Conservation (phyloP, 1,284 basidiomycete genomes). For the Gymnopus androsaceus region DNA sequence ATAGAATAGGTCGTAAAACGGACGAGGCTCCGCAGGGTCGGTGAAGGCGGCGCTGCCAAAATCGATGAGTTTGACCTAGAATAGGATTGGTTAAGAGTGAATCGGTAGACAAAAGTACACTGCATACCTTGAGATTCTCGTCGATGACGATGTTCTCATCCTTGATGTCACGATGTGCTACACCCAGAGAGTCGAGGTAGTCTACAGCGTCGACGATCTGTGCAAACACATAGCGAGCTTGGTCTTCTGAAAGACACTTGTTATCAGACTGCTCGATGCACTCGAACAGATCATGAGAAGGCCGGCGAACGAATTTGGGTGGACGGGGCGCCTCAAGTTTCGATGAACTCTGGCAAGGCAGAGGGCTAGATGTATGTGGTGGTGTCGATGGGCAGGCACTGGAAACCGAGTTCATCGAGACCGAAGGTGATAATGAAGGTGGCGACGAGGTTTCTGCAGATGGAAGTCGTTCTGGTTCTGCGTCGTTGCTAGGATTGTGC, state of each 20-base stretch:
- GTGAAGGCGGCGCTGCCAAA: conserved; percentile 87
- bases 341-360: neutral
- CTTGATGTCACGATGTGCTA: conserved; percentile 91
- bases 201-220: conserved; percentile 87
- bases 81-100: neutral
- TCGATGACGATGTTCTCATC: conserved; percentile 93
- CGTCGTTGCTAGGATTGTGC: conserved; percentile 40
- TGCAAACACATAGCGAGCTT: conserved; percentile 80
- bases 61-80: conserved; percentile 88
- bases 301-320: conserved; percentile 65
- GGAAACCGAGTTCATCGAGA: conserved; percentile 44
- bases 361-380: conserved; percentile 18
- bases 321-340: conserved; percentile 37
- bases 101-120: conserved; percentile 10
- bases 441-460: conserved; percentile 29
- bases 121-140: conserved; percentile 59
- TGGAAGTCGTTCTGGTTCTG: conserved; percentile 24
- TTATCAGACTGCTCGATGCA: conserved; percentile 87
- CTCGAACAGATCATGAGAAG: conserved; percentile 90
- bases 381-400: conserved; percentile 24
- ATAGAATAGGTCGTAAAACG: conserved; percentile 76
- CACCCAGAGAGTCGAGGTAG: conserved; percentile 76
- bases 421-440: conserved; percentile 59
- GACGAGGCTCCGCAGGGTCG: conserved; percentile 64
- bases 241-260: conserved; percentile 76